Conservation (phyloP, 2,329 filamentous ascomycete species). For the Chaetothyriales sp. region DNA sequence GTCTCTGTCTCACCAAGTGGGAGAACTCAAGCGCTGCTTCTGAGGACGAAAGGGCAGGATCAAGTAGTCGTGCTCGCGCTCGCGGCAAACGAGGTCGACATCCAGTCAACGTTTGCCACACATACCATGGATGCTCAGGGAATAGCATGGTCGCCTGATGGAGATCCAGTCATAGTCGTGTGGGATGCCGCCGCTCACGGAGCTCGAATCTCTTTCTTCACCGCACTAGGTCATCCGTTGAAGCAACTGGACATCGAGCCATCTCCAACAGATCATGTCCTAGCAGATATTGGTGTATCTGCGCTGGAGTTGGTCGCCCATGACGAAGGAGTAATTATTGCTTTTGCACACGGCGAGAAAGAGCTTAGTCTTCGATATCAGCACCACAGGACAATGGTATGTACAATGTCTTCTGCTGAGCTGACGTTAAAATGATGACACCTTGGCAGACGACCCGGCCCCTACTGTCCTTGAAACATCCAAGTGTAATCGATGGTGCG, state of each 20-base stretch:
- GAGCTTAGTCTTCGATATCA: slow-evolving; percentile 10
- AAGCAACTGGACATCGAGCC: slow-evolving; percentile 11
- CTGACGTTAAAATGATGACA: not conserved
- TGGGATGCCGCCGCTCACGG: slow-evolving; percentile 14
- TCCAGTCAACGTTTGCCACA: slow-evolving; percentile 10
- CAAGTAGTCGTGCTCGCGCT: slow-evolving; percentile 10
- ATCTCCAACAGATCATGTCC: slow-evolving; percentile 1
- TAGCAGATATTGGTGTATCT: slow-evolving; percentile 8
- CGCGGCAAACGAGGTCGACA: slow-evolving; percentile 1
- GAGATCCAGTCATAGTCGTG: slow-evolving; percentile 9
- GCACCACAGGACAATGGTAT: slow-evolving; percentile 4
- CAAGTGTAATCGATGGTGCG: slow-evolving; percentile 9
- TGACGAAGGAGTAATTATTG: slow-evolving; percentile 6
- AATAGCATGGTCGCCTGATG: slow-evolving; percentile 12
- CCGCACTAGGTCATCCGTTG: slow-evolving; percentile 13
- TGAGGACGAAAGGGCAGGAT: slow-evolving; percentile 12
- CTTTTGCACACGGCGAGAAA: slow-evolving; percentile 7
- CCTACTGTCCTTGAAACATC: slow-evolving; percentile 6
- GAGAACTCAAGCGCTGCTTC: slow-evolving; percentile 9
- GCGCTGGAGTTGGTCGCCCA: slow-evolving; percentile 5
- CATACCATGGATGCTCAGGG: slow-evolving; percentile 13
- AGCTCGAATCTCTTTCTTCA: slow-evolving; percentile 12
- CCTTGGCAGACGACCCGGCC: not conserved
- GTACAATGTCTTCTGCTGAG: not conserved
- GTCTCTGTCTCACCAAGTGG: slow-evolving; percentile 4